A percentile compares a stretch with the other conserved stretches of the same genome.
These are phyloP conservation scores for Lachancea quebecensis DNA, from an alignment of 805 yeast species.

Conservation along the genomic window DNA sequence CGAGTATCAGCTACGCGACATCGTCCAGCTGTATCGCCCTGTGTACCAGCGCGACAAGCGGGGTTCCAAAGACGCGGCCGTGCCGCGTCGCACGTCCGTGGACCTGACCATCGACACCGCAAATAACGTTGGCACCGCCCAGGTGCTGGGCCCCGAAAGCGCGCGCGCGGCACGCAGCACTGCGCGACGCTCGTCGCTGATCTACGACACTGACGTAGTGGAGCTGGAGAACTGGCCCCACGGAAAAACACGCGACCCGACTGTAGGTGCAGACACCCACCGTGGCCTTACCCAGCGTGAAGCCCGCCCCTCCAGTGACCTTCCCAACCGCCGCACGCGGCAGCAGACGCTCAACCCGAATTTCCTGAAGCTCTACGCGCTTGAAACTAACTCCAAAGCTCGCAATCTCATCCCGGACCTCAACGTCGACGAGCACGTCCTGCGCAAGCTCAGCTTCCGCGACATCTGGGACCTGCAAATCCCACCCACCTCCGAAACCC, in stretches of 20 bases:
- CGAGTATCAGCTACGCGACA: conserved; percentile 13
- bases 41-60: conserved; percentile 15
- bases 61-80: background rate
- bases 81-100: conserved; percentile 7
- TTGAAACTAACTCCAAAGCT: conserved; percentile 22
- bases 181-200: conserved; percentile 1
- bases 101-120: conserved; percentile 7
- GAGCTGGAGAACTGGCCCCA: conserved; percentile 29
- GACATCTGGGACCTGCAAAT: conserved; percentile 21
- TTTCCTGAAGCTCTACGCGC: conserved; percentile 26
- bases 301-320: background rate
- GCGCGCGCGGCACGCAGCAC: background rate
- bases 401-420: conserved; percentile 25
- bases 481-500: conserved; percentile 9
- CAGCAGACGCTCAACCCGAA: conserved; percentile 24
- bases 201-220: conserved; percentile 12
- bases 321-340: conserved; percentile 23
- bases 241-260: no score
- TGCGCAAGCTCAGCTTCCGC: conserved; percentile 15
- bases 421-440: conserved; percentile 25
- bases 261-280: no score
- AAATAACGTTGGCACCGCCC: conserved; percentile 6
- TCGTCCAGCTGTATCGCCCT: conserved; percentile 18
- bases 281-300: no score
- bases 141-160: background rate